A percentile compares a stretch with the other conserved stretches of the same genome.
Evolutionary conservation across 345 rosid species (phyloP).

Genomic region (Anacardium occidentale): DNA sequence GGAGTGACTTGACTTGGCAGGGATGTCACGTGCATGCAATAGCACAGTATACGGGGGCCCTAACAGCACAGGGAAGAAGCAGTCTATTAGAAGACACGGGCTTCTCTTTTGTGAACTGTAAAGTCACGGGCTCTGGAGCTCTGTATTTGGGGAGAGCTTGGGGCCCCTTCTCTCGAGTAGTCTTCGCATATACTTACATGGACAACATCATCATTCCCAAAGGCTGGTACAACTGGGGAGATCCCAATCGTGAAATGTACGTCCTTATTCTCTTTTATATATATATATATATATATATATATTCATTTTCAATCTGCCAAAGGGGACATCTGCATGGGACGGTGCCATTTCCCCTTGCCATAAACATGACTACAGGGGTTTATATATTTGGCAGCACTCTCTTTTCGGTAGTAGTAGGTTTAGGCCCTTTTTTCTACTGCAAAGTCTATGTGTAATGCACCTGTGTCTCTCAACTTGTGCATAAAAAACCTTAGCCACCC

Average conservation of each 20-base stretch:
- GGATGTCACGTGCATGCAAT: slow-evolving; percentile 88
- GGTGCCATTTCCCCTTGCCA: background rate
- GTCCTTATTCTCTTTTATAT: too few species aligned
- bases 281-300: too few species aligned
- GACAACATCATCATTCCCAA: slow-evolving; percentile 88
- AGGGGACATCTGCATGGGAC: slow-evolving; percentile 25
- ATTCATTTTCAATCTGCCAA: too few species aligned
- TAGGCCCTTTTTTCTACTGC: slow-evolving; percentile 16
- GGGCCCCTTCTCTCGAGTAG: slow-evolving; percentile 96
- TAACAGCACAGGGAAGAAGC: slow-evolving; percentile 79
- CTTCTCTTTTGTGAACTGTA: slow-evolving; percentile 89
- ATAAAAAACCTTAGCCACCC: background rate
- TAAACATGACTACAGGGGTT: slow-evolving; percentile 2
- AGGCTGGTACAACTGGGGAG: slow-evolving; percentile 99
- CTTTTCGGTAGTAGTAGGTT: slow-evolving; percentile 4
- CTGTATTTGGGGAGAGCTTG: slow-evolving; percentile 92
- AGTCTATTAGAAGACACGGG: slow-evolving; percentile 91
- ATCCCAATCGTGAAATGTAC: slow-evolving; percentile 86
- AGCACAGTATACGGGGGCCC: slow-evolving; percentile 62
- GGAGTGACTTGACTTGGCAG: slow-evolving; percentile 29
- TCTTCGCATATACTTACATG: slow-evolving; percentile 96
- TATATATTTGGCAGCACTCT: slow-evolving; percentile 17
- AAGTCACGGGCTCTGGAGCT: slow-evolving; percentile 96
- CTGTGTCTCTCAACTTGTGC: background rate
- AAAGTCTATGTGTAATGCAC: slow-evolving; percentile 44